Base-by-base conservation (phyloP, 2,329 filamentous ascomycete genomes). In the Aspergillus sclerotialis region DNA sequence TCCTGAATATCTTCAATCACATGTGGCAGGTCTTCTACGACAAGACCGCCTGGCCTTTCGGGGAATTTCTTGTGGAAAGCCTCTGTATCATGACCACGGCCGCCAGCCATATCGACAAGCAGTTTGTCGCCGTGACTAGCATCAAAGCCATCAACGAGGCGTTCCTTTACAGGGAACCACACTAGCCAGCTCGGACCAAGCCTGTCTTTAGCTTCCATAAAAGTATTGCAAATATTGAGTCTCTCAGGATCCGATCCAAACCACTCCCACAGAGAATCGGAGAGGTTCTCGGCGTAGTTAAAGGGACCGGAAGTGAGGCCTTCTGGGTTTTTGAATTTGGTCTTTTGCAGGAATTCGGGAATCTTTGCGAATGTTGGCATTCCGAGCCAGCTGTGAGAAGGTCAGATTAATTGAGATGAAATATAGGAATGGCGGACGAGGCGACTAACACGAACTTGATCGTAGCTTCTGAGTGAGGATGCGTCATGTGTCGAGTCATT, bases 401-500 rank as follows among this genome's bases (percentile, higher is more conserved):
- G 12, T 9, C 14, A 25, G 6, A 11, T 30, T 10, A 16, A n/a
- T n/a, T n/a, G n/a, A n/a, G n/a, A n/a, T n/a, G 3, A 7, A 29
- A 15, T 14, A 14, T 15, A 4, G 8, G 7, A 1, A 17, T n/a
- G 6, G 28, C 11, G n/a, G 6, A 13, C 6, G n/a, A 28, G 23
- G 7, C 19, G 7, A 32, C 40, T 4, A 33, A 41, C 44, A 45
- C 39, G 16, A 37, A 44, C 17, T 40, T 40, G 3, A 45, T 32
- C 28, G 37, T 37, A 4, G 28, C 40, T 10, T 35, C 32, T 13
- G 25, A 37, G 10, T 21, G 12, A 3, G 30, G 28, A 14, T 37
- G 27, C 10, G 37, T 37, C 43, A 48, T 39, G 15, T 45, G 36
- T 3, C 34, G 31, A 5, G 43, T 44, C 26, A 48, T 37, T 3